Percentiles rank a stretch among this genome's conserved stretches.
These are phyloP conservation scores for Penicillium concentricum DNA, from an alignment of 2,329 filamentous ascomycete genomes.

Conservation along the genomic window DNA sequence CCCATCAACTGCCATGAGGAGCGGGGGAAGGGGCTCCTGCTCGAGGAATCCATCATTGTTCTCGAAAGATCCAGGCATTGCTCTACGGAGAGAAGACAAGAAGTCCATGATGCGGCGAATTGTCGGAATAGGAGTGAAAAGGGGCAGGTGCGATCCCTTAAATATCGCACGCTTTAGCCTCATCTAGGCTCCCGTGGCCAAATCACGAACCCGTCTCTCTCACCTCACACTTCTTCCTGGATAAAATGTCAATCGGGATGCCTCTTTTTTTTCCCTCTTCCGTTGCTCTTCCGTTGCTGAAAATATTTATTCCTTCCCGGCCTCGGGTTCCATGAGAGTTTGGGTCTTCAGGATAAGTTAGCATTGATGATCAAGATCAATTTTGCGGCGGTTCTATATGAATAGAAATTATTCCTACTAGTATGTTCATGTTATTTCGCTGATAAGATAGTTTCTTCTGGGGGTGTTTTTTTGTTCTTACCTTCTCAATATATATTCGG, in stretches of 20 bases:
- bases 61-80: background rate
- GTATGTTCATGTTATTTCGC: too few relatives aligned
- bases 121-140: background rate
- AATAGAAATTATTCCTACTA: too few relatives aligned
- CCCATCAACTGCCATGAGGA: slow-evolving; percentile 6
- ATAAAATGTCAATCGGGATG: too few relatives aligned
- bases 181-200: background rate
- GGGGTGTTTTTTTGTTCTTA: too few relatives aligned
- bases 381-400: too few relatives aligned
- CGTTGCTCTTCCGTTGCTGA: too few relatives aligned
- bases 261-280: too few relatives aligned
- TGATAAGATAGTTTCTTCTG: too few relatives aligned
- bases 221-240: background rate
- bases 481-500: background rate
- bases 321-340: background rate
- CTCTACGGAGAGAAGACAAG: background rate
- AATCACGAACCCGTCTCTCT: background rate
- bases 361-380: background rate
- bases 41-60: background rate
- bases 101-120: background rate
- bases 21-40: background rate
- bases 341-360: too few relatives aligned
- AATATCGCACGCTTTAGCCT: background rate
- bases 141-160: background rate
- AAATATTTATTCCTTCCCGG: too few relatives aligned